phyloP scores from a whole-genome alignment of 2,329 filamentous ascomycete genomes.

The Scolecobasidium constrictum region DNA sequence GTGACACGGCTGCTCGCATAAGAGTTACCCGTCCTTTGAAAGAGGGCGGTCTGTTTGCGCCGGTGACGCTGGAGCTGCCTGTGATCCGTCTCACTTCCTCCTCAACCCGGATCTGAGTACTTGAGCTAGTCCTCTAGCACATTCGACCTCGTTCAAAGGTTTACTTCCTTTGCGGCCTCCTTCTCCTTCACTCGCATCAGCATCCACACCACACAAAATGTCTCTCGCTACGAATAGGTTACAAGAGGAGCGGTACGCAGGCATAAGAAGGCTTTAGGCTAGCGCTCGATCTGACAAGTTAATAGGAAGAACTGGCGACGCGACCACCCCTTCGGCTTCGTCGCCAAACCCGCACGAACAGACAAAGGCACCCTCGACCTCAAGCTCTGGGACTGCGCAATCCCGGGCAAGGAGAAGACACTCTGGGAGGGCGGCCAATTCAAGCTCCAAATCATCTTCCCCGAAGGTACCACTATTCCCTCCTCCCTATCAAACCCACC shows the following conservation, averaged over 20 bases:
- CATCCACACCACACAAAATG: constrained; percentile 40
- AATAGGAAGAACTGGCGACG: constrained; percentile 87
- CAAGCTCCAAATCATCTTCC: constrained; percentile 86
- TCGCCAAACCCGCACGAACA: constrained; percentile 75
- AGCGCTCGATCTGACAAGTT: constrained; percentile 9
- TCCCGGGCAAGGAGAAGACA: constrained; percentile 92
- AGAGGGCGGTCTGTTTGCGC: too few relatives aligned
- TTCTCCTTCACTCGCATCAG: neutral
- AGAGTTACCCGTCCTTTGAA: too few relatives aligned
- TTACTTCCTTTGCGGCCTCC: too few relatives aligned
- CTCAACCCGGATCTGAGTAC: too few relatives aligned
- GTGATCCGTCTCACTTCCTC: neutral
- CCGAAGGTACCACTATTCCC: constrained; percentile 57
- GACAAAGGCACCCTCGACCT: constrained; percentile 71
- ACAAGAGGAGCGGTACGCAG: constrained; percentile 70
- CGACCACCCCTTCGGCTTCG: constrained; percentile 97
- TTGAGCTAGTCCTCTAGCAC: too few relatives aligned
- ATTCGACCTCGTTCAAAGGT: too few relatives aligned
- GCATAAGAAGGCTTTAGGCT: neutral
- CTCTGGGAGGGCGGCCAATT: constrained; percentile 97
- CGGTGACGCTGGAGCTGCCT: neutral
- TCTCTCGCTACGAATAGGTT: constrained; percentile 80
- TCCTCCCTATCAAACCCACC: neutral
- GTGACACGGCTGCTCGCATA: too few relatives aligned
- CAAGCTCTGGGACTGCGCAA: constrained; percentile 92